Percentiles rank a stretch among this genome's conserved stretches.
Evolutionary conservation across 805 yeast species (phyloP).

Genomic region (Kluyveromyces wickerhamii): DNA sequence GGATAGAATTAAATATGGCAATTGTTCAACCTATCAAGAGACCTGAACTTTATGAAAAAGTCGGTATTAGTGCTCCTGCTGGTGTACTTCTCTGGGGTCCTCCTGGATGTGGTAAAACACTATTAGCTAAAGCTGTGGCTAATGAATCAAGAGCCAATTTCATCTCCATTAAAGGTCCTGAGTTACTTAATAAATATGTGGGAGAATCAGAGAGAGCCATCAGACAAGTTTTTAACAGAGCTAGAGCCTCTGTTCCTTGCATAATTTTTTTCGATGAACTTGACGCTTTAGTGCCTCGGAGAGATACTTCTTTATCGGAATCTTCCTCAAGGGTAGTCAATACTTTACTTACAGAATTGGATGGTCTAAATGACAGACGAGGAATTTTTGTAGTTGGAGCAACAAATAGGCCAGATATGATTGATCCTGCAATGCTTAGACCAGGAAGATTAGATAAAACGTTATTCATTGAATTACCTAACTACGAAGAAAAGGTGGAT

Average conservation of each 20-base stretch:
- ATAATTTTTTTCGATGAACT: constrained; percentile 92
- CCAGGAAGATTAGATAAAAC: constrained; percentile 96
- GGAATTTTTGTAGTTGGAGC: constrained; percentile 96
- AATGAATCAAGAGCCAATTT: constrained; percentile 95
- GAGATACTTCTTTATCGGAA: constrained; percentile 84
- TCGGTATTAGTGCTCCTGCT: constrained; percentile 93
- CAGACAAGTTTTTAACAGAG: constrained; percentile 86
- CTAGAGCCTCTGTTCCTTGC: constrained; percentile 89
- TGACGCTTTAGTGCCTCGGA: constrained; percentile 91
- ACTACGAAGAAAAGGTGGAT: constrained; percentile 67
- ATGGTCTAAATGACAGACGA: constrained; percentile 85
- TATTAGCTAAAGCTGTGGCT: constrained; percentile 95
- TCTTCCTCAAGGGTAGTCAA: constrained; percentile 91
- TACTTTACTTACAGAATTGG: constrained; percentile 87
- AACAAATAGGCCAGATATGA: constrained; percentile 96
- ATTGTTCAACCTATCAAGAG: constrained; percentile 92
- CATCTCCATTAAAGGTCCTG: constrained; percentile 94
- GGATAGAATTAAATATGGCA: constrained; percentile 93
- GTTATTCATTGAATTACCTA: constrained; percentile 82
- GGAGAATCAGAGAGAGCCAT: constrained; percentile 95
- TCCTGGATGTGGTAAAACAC: constrained; percentile 97
- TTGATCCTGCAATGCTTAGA: constrained; percentile 95
- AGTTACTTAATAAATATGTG: constrained; percentile 84
- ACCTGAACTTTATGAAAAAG: constrained; percentile 82
- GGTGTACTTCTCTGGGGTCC: constrained; percentile 99